phyloP scores from a whole-genome alignment of 495 filamentous ascomycete species.

The Hypoxylon crocopeplum region DNA sequence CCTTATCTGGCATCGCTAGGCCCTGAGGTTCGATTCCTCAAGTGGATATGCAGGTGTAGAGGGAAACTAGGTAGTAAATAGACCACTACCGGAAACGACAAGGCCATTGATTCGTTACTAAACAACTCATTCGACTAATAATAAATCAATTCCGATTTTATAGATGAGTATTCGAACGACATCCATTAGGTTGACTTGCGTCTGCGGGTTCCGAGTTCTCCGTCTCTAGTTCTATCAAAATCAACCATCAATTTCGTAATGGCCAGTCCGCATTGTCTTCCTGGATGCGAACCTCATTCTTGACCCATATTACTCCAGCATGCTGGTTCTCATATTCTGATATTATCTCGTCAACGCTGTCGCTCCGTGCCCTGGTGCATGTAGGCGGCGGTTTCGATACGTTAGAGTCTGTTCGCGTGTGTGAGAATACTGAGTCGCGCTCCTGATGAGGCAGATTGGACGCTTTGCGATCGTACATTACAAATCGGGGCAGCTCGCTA shows the following conservation, averaged over 20 bases:
- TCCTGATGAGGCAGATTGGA: neutral
- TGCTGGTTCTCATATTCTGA: conserved; percentile 39
- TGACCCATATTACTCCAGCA: conserved; percentile 39
- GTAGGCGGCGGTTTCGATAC: conserved; percentile 24
- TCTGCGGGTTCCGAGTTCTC: conserved; percentile 1
- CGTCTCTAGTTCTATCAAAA: conserved; percentile 1
- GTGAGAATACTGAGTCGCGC: conserved; percentile 21
- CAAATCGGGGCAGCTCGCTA: conserved; percentile 40
- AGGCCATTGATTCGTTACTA: too few relatives aligned
- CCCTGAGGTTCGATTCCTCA: too few relatives aligned
- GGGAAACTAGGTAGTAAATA: too few relatives aligned
- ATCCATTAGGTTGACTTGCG: conserved; percentile 11
- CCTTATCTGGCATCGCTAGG: too few relatives aligned
- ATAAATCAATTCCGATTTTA: too few relatives aligned
- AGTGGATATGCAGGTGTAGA: too few relatives aligned
- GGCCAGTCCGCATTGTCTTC: conserved; percentile 39
- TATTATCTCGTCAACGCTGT: conserved; percentile 46
- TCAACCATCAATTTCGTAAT: conserved; percentile 16
- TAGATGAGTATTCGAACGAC: neutral
- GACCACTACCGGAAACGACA: too few relatives aligned
- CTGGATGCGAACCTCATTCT: conserved; percentile 38
- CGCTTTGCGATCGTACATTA: conserved; percentile 35
- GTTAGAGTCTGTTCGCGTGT: conserved; percentile 6
- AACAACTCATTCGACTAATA: too few relatives aligned
- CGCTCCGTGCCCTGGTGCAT: conserved; percentile 21